These are phyloP conservation scores for Areca catechu DNA, from an alignment of 176 grass and related monocot species.

Conservation along the genomic window DNA sequence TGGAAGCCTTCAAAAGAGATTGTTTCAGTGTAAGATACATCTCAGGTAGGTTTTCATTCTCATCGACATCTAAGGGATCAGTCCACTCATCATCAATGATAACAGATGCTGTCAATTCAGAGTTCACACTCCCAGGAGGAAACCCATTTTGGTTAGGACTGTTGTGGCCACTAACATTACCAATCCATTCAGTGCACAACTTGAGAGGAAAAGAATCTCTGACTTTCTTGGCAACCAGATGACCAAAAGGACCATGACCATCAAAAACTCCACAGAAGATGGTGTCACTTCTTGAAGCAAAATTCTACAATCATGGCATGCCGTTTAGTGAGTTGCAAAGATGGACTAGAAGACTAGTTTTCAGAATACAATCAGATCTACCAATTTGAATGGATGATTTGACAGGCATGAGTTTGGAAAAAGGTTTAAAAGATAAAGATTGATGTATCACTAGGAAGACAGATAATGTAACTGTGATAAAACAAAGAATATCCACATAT, in stretches of 20 bases:
- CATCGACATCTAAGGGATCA: slow-evolving; percentile 33
- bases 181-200: slow-evolving; percentile 38
- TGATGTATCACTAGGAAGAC: too few species aligned
- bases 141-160: slow-evolving; percentile 57
- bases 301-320: slow-evolving; percentile 49
- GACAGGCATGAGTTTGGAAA: too few species aligned
- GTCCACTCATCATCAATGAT: slow-evolving; percentile 64
- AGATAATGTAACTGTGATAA: too few species aligned
- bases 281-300: slow-evolving; percentile 38
- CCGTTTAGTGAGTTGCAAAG: too few species aligned
- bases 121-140: slow-evolving; percentile 49
- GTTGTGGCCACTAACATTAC: slow-evolving; percentile 26
- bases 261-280: slow-evolving; percentile 93
- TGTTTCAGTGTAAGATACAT: slow-evolving; percentile 78
- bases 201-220: slow-evolving; percentile 96
- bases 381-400: too few species aligned
- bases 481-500: too few species aligned
- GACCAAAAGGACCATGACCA: slow-evolving; percentile 91
- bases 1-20: slow-evolving; percentile 91
- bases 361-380: too few species aligned
- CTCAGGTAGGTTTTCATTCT: slow-evolving; percentile 62
- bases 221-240: slow-evolving; percentile 95
- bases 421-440: too few species aligned
- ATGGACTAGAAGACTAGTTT: too few species aligned
- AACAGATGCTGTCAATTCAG: slow-evolving; percentile 50